Percentiles rank a stretch among this genome's conserved stretches.
Conservation (phyloP, 192 early-diverging fungal species). For the Rhizophlyctis rosea region DNA sequence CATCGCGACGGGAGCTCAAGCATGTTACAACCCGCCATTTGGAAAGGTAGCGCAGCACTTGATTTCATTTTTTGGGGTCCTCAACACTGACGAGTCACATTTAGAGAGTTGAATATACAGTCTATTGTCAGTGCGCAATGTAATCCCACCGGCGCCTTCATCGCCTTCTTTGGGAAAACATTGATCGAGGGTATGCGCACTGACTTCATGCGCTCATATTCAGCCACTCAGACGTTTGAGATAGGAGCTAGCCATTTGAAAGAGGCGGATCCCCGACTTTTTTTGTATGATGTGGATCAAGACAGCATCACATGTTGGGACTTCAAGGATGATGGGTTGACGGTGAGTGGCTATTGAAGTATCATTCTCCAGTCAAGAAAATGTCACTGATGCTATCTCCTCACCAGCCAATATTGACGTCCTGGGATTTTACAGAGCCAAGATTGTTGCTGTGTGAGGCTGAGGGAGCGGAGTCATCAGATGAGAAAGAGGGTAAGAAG, state of each 20-base stretch:
- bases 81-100: too few species aligned
- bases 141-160: slow-evolving; percentile 19
- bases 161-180: slow-evolving; percentile 17
- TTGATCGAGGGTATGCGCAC: slow-evolving; percentile 1
- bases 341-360: slow-evolving; percentile 17
- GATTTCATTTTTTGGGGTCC: neutral
- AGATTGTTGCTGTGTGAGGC: slow-evolving; percentile 38
- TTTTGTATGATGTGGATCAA: slow-evolving; percentile 32
- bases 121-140: slow-evolving; percentile 3
- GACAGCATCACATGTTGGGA: slow-evolving; percentile 26
- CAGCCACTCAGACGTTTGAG: neutral
- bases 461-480: too few species aligned
- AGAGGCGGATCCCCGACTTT: slow-evolving; percentile 13
- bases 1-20: slow-evolving; percentile 24
- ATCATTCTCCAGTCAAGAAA: too few species aligned
- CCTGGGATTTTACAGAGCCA: slow-evolving; percentile 41
- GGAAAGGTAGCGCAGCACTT: slow-evolving; percentile 6
- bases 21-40: slow-evolving; percentile 21
- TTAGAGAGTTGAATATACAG: slow-evolving; percentile 20
- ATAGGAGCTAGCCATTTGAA: slow-evolving; percentile 13
- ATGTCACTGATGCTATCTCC: too few species aligned
- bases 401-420: too few species aligned
- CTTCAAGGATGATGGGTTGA: slow-evolving; percentile 10
- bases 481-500: too few species aligned
- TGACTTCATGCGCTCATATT: neutral